A percentile compares a stretch with the other conserved stretches of the same genome.
Conservation (phyloP, 2,329 filamentous ascomycete species). For the Diplodia mutila region DNA sequence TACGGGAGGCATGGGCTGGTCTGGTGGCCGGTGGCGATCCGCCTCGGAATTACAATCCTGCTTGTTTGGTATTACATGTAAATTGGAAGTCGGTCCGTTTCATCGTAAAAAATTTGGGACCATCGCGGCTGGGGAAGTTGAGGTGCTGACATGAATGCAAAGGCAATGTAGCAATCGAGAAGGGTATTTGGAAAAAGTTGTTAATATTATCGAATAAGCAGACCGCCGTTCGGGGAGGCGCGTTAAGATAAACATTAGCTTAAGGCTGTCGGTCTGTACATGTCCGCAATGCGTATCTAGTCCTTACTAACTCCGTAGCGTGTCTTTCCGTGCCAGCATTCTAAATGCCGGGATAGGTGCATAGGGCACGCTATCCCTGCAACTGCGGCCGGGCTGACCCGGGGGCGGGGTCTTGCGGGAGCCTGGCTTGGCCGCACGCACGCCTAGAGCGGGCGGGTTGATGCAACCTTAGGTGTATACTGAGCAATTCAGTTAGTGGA, state of each 20-base stretch:
- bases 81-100: too few species aligned
- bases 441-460: not conserved
- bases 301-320: conserved; percentile 27
- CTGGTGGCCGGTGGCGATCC: too few species aligned
- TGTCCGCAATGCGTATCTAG: conserved; percentile 9
- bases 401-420: conserved; percentile 16
- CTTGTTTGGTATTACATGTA: too few species aligned
- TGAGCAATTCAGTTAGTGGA: conserved; percentile 24
- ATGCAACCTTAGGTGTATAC: conserved; percentile 24
- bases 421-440: conserved; percentile 30
- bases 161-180: too few species aligned
- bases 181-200: too few species aligned
- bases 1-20: too few species aligned
- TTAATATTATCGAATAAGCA: too few species aligned
- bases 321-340: conserved; percentile 31
- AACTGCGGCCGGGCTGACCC: conserved; percentile 27
- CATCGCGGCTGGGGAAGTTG: too few species aligned
- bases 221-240: conserved; percentile 31
- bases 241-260: conserved; percentile 35
- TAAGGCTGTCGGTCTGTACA: too few species aligned
- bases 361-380: conserved; percentile 31
- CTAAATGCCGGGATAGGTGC: conserved; percentile 29
- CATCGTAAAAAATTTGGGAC: too few species aligned
- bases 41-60: too few species aligned
- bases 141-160: too few species aligned